A percentile compares a stretch with the other conserved stretches of the same genome.
Conservation (phyloP, 768 basidiomycete genomes). For the Boletus sp. region DNA sequence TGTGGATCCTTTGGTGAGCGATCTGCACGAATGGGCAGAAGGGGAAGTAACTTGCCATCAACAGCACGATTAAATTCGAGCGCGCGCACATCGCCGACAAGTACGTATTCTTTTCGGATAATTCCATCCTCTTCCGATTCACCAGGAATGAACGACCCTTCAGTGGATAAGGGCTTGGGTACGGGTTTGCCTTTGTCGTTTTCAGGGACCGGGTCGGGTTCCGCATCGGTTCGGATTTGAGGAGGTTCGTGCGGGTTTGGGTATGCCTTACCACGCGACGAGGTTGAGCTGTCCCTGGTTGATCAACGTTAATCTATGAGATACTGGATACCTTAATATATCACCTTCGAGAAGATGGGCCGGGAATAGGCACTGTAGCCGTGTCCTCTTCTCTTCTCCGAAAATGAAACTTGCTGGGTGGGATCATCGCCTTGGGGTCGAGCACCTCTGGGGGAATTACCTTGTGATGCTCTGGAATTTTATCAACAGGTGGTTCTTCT, state of each 20-base stretch:
- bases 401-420: slow-evolving; percentile 80
- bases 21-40: neutral
- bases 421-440: slow-evolving; percentile 78
- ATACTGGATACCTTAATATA: neutral
- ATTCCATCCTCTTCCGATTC: slow-evolving; percentile 83
- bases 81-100: slow-evolving; percentile 85
- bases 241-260: slow-evolving; percentile 8
- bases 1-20: slow-evolving; percentile 31
- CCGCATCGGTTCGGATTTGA: slow-evolving; percentile 16
- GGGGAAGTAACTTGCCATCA: slow-evolving; percentile 61
- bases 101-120: slow-evolving; percentile 85
- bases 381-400: slow-evolving; percentile 36
- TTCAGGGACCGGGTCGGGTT: slow-evolving; percentile 2
- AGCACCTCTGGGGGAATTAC: slow-evolving; percentile 78
- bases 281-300: slow-evolving; percentile 10
- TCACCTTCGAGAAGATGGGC: slow-evolving; percentile 24
- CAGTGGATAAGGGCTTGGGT: slow-evolving; percentile 42
- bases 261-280: slow-evolving; percentile 19
- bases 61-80: slow-evolving; percentile 91
- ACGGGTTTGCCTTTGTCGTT: slow-evolving; percentile 14
- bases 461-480: slow-evolving; percentile 70
- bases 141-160: slow-evolving; percentile 72
- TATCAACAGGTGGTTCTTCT: slow-evolving; percentile 35
- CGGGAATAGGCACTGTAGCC: neutral
- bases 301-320: neutral